Evolutionary conservation across 768 basidiomycete species (phyloP).

Genomic region (Lepiota brunneoincarnata): DNA sequence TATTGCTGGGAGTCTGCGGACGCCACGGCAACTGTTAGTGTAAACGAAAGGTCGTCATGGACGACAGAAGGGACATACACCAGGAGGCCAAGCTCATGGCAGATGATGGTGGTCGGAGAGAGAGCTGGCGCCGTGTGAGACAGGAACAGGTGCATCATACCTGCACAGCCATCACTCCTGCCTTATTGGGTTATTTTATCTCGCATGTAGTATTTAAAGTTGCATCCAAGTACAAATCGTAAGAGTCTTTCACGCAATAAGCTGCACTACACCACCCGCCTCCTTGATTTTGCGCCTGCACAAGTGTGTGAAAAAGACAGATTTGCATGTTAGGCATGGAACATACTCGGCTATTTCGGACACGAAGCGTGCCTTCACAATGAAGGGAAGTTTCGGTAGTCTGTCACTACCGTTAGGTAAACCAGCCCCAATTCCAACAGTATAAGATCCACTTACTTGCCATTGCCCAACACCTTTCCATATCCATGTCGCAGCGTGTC

Average conservation of each 20-base stretch:
- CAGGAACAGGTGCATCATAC: constrained; percentile 3
- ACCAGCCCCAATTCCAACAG: neutral
- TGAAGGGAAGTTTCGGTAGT: constrained; percentile 89
- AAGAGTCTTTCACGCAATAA: constrained; percentile 70
- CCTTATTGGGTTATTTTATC: constrained; percentile 7
- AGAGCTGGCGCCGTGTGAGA: constrained; percentile 14
- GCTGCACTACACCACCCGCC: constrained; percentile 90
- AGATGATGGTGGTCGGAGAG: constrained; percentile 7
- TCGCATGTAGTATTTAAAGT: constrained; percentile 4
- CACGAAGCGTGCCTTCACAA: constrained; percentile 97
- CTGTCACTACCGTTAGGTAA: constrained; percentile 30
- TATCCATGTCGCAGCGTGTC: constrained; percentile 84
- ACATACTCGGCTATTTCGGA: constrained; percentile 80
- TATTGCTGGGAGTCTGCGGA: constrained; percentile 45
- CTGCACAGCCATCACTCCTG: constrained; percentile 3
- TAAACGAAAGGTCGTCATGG: neutral
- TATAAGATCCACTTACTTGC: constrained; percentile 52
- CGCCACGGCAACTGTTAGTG: neutral
- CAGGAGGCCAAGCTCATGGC: constrained; percentile 33
- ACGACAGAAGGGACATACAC: constrained; percentile 28
- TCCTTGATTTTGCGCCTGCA: constrained; percentile 78
- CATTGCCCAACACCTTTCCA: constrained; percentile 94
- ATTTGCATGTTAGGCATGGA: neutral
- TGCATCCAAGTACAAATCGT: constrained; percentile 20
- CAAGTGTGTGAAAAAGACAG: constrained; percentile 5